A percentile compares a stretch with the other conserved stretches of the same genome.
These are phyloP conservation scores for Yueomyces sp. DNA, from an alignment of 1,139 yeast species.

Conservation along the genomic window DNA sequence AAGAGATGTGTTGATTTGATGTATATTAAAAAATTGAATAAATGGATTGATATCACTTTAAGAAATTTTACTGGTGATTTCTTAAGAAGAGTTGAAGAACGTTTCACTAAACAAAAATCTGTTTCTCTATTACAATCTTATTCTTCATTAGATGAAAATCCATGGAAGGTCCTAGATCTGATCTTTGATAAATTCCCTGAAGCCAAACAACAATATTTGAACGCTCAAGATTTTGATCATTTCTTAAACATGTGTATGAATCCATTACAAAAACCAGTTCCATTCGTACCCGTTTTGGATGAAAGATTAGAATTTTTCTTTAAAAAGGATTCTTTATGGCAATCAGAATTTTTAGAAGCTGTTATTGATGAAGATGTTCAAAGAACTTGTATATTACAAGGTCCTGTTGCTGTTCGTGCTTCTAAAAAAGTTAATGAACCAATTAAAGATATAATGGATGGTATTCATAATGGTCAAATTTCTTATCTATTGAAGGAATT, in stretches of 20 bases:
- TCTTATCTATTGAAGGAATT: slow-evolving; percentile 51
- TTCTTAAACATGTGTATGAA: slow-evolving; percentile 75
- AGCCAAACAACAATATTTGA: slow-evolving; percentile 71
- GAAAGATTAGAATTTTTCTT: slow-evolving; percentile 91
- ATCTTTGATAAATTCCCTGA: slow-evolving; percentile 59
- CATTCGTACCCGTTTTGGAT: slow-evolving; percentile 90
- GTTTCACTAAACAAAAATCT: slow-evolving; percentile 54
- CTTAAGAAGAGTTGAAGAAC: slow-evolving; percentile 92
- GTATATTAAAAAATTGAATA: slow-evolving; percentile 64
- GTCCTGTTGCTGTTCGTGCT: slow-evolving; percentile 96
- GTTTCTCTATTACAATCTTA: slow-evolving; percentile 66
- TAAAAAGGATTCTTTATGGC: slow-evolving; percentile 98
- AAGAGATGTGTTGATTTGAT: slow-evolving; percentile 77
- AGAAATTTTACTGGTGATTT: slow-evolving; percentile 80
- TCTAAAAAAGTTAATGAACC: slow-evolving; percentile 85
- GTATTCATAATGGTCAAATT: slow-evolving; percentile 85
- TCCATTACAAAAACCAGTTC: slow-evolving; percentile 92
- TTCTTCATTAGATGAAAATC: slow-evolving; percentile 48
- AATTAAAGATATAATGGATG: slow-evolving; percentile 77
- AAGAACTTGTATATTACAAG: slow-evolving; percentile 95
- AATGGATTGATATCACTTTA: slow-evolving; percentile 84
- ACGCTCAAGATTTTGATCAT: slow-evolving; percentile 91
- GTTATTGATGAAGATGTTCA: slow-evolving; percentile 94
- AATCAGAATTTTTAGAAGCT: slow-evolving; percentile 92
- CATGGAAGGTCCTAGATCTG: slow-evolving; percentile 45